Conservation (phyloP, 1,284 basidiomycete genomes). For the Sanghuangporus sanghuang region DNA sequence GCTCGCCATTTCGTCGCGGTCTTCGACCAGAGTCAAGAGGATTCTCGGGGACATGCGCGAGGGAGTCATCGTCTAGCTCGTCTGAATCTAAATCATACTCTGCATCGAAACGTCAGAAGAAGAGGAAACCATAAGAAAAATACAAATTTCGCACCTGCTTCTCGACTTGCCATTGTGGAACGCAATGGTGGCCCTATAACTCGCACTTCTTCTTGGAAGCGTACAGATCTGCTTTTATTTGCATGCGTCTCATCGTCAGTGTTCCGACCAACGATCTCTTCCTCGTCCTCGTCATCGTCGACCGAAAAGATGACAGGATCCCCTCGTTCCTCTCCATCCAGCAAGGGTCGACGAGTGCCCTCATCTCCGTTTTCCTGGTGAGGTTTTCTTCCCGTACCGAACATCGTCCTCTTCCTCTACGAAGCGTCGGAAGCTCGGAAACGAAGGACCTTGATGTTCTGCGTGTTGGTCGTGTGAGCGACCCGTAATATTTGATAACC, state of each 20-base stretch:
- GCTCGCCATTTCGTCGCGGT: slow-evolving; percentile 39
- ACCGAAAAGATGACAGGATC: slow-evolving; percentile 32
- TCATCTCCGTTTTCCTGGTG: slow-evolving; percentile 8
- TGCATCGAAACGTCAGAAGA: slow-evolving; percentile 26
- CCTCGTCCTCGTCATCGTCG: slow-evolving; percentile 41
- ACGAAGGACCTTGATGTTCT: neutral
- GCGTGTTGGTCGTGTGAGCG: neutral
- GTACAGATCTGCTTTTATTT: slow-evolving; percentile 39
- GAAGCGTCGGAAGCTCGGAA: neutral
- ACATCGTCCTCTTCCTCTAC: slow-evolving; percentile 2
- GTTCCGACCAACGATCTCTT: slow-evolving; percentile 25
- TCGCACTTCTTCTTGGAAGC: slow-evolving; percentile 63
- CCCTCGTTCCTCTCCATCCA: slow-evolving; percentile 17
- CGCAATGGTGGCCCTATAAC: slow-evolving; percentile 61
- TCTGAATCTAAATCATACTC: slow-evolving; percentile 70
- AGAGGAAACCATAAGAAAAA: slow-evolving; percentile 17
- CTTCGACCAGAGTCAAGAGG: slow-evolving; percentile 26
- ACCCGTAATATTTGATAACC: too few relatives aligned
- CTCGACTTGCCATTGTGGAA: slow-evolving; percentile 68
- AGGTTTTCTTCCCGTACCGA: slow-evolving; percentile 5
- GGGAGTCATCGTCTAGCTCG: slow-evolving; percentile 65
- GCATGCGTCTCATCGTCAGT: slow-evolving; percentile 21
- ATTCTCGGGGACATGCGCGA: slow-evolving; percentile 33
- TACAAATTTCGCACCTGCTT: slow-evolving; percentile 55
- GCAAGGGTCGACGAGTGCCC: slow-evolving; percentile 20